A percentile compares a stretch with the other conserved stretches of the same genome.
phyloP scores from a whole-genome alignment of 1,139 yeast species.

The Candida sanyaensis region DNA sequence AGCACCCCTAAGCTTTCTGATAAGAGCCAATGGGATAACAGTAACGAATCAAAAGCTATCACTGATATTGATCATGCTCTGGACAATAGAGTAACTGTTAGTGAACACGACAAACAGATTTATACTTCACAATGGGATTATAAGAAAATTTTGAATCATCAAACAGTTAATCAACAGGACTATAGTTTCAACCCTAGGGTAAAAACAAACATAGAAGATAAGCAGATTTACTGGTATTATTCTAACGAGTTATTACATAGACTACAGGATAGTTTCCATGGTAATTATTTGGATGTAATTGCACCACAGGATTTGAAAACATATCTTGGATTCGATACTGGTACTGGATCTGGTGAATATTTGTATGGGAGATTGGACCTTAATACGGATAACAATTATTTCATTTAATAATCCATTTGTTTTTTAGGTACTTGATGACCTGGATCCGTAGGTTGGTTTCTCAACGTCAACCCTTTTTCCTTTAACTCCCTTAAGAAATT shows the following conservation, averaged over 20 bases:
- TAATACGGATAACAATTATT: constrained; percentile 13
- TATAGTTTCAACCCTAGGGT: constrained; percentile 11
- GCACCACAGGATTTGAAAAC: constrained; percentile 20
- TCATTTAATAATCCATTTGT: constrained; percentile 8
- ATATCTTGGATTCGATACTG: constrained; percentile 20
- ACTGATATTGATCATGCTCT: background rate
- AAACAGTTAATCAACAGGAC: constrained; percentile 5
- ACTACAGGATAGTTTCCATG: constrained; percentile 5
- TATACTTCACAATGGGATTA: constrained; percentile 16
- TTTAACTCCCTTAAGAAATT: background rate
- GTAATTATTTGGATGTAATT: background rate
- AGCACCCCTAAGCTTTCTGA: no score
- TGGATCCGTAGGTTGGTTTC: background rate
- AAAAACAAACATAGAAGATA: constrained; percentile 17
- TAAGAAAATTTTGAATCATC: constrained; percentile 4
- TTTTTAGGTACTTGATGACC: background rate
- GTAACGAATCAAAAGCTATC: constrained; percentile 5
- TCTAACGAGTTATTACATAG: constrained; percentile 9
- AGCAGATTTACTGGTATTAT: constrained; percentile 19
- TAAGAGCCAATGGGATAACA: background rate
- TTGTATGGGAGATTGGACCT: constrained; percentile 7
- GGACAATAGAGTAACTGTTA: constrained; percentile 4
- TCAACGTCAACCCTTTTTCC: background rate
- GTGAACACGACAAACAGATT: constrained; percentile 11
- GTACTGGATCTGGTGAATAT: background rate